Evolutionary conservation across 176 grass and related monocot genomes (phyloP), one percentile per base, ranked within the genome.

Genomic region (Zoysia japonica): DNA sequence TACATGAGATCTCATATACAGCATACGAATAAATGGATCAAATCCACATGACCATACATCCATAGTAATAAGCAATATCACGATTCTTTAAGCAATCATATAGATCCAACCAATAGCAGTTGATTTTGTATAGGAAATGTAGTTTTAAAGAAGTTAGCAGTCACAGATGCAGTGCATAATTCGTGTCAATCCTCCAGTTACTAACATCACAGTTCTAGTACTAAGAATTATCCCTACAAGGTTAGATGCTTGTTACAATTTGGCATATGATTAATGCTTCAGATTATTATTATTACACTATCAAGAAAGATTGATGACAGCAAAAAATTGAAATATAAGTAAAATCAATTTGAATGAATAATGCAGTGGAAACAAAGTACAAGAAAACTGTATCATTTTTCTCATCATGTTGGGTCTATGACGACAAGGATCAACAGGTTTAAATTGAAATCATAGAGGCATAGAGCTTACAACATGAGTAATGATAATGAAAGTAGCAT

Each of bases 101-200:
- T 19, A 56, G 3, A n/a, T 17, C 16, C 48, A 67, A 54, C 9
- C 14, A 39, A 62, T 45, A 71, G 51, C 28, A 0, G 41, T 46
- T 71, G 28, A 28, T n/a, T 60, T 47, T 61, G 53, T 80, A 74
- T 11, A 75, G 45, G 36, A 48, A 68, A 68, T 14, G 52, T 44
- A 60, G n/a, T 67, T 64, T 57, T 71, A 71, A 66, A 67, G 37
- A 10, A 88, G 20, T 56, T 72, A 55, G 40, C 62, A 44, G 10
- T 40, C 43, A 61, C 14, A 13, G 7, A 28, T 66, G 55, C 15
- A n/a, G 51, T n/a, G 35, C 64, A 47, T 3, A 20, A 39, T 55
- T 70, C 47, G 5, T 59, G 13, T 5, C 51, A 67, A n/a, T 83
- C 48, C 9, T 14, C 45, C 7, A 37, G 67, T 61, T 56, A 46